Percentiles rank a stretch among this genome's conserved stretches.
Conservation (phyloP, 2,329 filamentous ascomycete genomes). For the Colletotrichum scovillei region DNA sequence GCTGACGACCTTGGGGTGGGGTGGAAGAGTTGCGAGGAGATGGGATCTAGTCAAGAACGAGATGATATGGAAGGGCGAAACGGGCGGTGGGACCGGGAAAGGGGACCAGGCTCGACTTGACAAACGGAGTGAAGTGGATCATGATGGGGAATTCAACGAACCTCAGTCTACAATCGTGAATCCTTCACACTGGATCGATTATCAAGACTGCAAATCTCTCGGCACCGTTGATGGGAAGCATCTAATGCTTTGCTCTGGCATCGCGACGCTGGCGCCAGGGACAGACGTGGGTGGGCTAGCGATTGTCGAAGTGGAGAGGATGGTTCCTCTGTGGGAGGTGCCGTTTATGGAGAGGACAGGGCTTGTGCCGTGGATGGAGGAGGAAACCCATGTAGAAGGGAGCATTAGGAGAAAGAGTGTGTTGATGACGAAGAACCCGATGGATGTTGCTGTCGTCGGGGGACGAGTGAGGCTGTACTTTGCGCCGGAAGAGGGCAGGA, state of each 20-base stretch:
- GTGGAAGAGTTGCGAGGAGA: conserved; percentile 52
- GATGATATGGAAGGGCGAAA: background rate
- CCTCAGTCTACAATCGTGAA: conserved; percentile 45
- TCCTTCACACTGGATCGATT: conserved; percentile 58
- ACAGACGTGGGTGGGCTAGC: conserved; percentile 57
- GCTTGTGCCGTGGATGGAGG: conserved; percentile 40
- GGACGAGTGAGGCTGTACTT: conserved; percentile 59
- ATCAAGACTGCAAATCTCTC: conserved; percentile 64
- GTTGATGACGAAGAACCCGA: conserved; percentile 59
- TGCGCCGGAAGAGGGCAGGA: conserved; percentile 58
- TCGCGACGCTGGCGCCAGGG: conserved; percentile 47
- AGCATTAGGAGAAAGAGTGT: conserved; percentile 42
- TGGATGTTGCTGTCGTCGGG: conserved; percentile 56
- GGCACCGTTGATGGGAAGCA: conserved; percentile 51
- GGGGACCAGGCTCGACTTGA: conserved; percentile 40
- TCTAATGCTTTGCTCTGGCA: conserved; percentile 60
- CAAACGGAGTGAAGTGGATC: conserved; percentile 46
- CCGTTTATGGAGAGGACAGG: conserved; percentile 54
- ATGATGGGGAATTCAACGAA: conserved; percentile 35
- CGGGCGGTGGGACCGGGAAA: background rate
- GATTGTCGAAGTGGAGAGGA: conserved; percentile 56
- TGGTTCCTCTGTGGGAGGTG: conserved; percentile 58
- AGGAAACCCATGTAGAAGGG: conserved; percentile 34
- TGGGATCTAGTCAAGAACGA: conserved; percentile 43
- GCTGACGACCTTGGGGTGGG: conserved; percentile 59